Base-by-base conservation (phyloP, 2,329 filamentous ascomycete genomes). In the Bipolaris gigantea region DNA sequence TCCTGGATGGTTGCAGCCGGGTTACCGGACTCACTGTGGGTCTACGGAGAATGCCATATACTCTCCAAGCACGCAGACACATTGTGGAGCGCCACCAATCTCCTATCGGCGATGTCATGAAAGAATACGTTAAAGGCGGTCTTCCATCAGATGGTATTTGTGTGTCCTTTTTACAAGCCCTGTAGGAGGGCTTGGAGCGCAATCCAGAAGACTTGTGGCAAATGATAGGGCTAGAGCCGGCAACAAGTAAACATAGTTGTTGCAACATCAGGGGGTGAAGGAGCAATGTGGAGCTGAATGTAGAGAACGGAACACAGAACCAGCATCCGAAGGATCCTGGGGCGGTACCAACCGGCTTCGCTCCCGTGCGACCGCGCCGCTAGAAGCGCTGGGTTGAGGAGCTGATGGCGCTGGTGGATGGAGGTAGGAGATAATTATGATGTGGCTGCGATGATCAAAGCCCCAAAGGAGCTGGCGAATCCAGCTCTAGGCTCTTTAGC, bases 361-460 rank as follows among this genome's bases (percentile, higher is more conserved):
- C 33, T 46, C 43, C 43, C 43, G 43, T 16, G 43, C 19, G 6
- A 36, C 43, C 33, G 33, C 33, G 32, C 15, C n/a, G 43, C 32
- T 16, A n/a, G 21, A 18, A 46, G 43, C 15, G 33, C 43, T 36
- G 33, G 21, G 40, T 8, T 9, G 2, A 13, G 16, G 21, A 46
- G 43, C 30, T 16, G 43, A 34, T 16, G 19, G 18, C 21, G 19
- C 18, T 6, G 32, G 18, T 36, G 30, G 38, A 42, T 21, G 15
- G 18, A 9, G 13, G 34, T 33, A 21, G 19, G 10, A 21, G 15
- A 35, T 45, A 10, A 45, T 45, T 45, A 32, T 50, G 16, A 30
- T 16, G 36, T 42, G 27, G 18, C 19, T n/a, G 35, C 13, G 51
- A 50, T n/a, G 40, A 50, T 54, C 34, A 30, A 42, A 16, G 21